These are phyloP conservation scores for Rhododendron ferrugineum DNA, from an alignment of 148 eudicot genomes.

Conservation along the genomic window DNA sequence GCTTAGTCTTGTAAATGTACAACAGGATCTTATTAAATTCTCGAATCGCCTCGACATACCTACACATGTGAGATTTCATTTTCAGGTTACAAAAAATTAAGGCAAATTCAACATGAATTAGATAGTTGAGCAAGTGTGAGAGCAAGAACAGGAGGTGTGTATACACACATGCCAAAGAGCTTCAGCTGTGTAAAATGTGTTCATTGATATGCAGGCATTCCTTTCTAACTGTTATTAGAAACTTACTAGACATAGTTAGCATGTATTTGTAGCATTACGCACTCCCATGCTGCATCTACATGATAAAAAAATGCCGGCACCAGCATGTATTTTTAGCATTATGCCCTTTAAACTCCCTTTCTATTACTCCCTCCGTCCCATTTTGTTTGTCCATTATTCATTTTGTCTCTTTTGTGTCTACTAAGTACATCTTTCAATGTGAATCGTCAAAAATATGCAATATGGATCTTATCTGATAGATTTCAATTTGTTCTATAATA, in stretches of 20 bases:
- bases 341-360: background rate
- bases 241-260: background rate
- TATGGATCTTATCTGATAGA: too few species aligned
- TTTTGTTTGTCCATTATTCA: too few species aligned
- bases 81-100: background rate
- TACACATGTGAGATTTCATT: constrained; percentile 11
- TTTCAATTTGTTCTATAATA: too few species aligned
- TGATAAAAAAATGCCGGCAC: background rate
- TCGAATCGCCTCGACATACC: constrained; percentile 80
- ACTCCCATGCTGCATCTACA: background rate
- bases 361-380: background rate
- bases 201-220: background rate
- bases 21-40: constrained; percentile 84
- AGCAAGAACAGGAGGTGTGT: background rate
- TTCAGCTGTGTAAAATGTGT: background rate
- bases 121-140: background rate
- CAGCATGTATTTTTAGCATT: background rate
- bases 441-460: too few species aligned
- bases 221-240: background rate
- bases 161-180: background rate
- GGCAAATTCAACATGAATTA: background rate
- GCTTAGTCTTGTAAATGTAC: constrained; percentile 89
- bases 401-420: too few species aligned
- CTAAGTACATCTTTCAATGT: too few species aligned
- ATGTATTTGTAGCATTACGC: background rate